Conservation (phyloP, 371 early-diverging fungal genomes). For the Chytridiales sp. region DNA sequence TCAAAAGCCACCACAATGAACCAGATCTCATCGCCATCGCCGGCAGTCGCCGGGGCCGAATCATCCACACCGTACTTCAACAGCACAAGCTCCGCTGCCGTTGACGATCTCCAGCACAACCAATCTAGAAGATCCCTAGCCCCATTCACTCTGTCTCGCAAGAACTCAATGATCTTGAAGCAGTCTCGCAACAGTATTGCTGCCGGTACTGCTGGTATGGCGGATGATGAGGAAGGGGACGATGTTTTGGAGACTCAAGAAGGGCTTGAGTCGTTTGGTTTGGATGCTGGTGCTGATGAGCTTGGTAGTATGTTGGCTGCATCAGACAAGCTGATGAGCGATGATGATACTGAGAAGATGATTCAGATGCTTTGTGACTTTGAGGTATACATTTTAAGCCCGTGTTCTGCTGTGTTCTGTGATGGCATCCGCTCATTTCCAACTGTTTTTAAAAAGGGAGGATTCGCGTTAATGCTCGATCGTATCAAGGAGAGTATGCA, state of each 20-base stretch:
- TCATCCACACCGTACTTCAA: too few species aligned
- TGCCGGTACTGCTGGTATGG: background rate
- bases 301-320: background rate
- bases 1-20: too few species aligned
- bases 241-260: background rate
- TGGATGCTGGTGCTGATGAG: background rate
- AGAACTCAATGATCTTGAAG: too few species aligned
- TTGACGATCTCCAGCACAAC: too few species aligned
- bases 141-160: too few species aligned
- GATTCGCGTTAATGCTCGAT: slow-evolving; percentile 43
- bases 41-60: too few species aligned
- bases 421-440: background rate
- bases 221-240: background rate
- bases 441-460: slow-evolving; percentile 27
- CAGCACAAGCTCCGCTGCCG: too few species aligned
- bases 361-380: slow-evolving; percentile 39
- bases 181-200: too few species aligned
- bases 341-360: slow-evolving; percentile 20
- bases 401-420: background rate
- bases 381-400: slow-evolving; percentile 22
- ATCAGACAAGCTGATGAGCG: background rate
- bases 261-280: background rate
- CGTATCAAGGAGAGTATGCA: slow-evolving; percentile 38
- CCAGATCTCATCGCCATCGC: too few species aligned
- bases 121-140: too few species aligned